Evolutionary conservation across 495 filamentous ascomycete species (phyloP).

Genomic region (Corynascus novoguineensis): DNA sequence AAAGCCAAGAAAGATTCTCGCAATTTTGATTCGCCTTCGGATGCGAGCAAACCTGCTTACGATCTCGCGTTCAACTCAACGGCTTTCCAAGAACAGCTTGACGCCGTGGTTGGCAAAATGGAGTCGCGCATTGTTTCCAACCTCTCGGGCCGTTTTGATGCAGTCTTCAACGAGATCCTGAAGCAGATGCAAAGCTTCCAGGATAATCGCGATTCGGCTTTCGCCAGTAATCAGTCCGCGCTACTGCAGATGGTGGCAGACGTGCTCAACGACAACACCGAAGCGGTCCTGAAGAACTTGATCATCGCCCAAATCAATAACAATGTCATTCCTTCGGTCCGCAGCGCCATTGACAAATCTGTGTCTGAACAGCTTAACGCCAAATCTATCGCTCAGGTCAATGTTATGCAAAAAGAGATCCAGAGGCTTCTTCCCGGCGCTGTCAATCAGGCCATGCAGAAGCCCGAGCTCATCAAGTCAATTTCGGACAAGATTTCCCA

Average conservation of each 20-base stretch:
- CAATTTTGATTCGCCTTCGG: slow-evolving; percentile 18
- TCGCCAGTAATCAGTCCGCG: slow-evolving; percentile 36
- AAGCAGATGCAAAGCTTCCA: slow-evolving; percentile 34
- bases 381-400: slow-evolving; percentile 43
- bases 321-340: slow-evolving; percentile 54
- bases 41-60: slow-evolving; percentile 13
- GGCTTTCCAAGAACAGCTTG: slow-evolving; percentile 40
- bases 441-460: slow-evolving; percentile 55
- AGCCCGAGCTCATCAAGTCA: slow-evolving; percentile 59
- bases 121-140: slow-evolving; percentile 41
- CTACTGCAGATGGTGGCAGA: slow-evolving; percentile 80
- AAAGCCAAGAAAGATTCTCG: slow-evolving; percentile 29
- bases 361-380: slow-evolving; percentile 41
- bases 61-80: slow-evolving; percentile 16
- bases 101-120: slow-evolving; percentile 40
- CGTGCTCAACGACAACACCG: slow-evolving; percentile 85
- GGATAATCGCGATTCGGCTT: slow-evolving; percentile 28
- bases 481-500: slow-evolving; percentile 66
- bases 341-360: slow-evolving; percentile 39
- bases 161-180: slow-evolving; percentile 40
- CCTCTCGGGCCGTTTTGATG: slow-evolving; percentile 38
- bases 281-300: slow-evolving; percentile 67
- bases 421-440: slow-evolving; percentile 42
- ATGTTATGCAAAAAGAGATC: slow-evolving; percentile 57
- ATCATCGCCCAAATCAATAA: slow-evolving; percentile 61